Percentiles rank a stretch among this genome's conserved stretches.
phyloP scores from a whole-genome alignment of 352 stramenopile species.

The Pythium volutum region DNA sequence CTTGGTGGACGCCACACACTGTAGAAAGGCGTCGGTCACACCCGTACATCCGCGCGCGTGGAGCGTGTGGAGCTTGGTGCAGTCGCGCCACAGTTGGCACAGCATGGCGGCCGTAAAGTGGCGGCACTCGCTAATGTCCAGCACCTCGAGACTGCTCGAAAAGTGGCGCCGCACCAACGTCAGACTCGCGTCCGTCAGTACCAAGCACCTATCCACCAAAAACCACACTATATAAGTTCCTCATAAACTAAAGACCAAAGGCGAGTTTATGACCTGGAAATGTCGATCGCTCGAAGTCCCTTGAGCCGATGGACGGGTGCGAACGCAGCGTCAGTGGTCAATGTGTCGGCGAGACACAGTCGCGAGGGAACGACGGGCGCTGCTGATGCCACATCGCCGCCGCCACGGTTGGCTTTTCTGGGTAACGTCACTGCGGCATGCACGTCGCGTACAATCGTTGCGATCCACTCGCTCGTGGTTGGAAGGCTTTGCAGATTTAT shows the following conservation, averaged over 20 bases:
- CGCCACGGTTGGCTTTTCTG: neutral
- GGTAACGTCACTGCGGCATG: neutral
- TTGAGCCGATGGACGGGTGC: slow-evolving; percentile 23
- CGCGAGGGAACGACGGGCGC: neutral
- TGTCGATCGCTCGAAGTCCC: slow-evolving; percentile 21
- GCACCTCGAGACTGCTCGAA: slow-evolving; percentile 35
- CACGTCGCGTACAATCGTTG: slow-evolving; percentile 11
- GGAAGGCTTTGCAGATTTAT: slow-evolving; percentile 20
- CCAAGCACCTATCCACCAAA: slow-evolving; percentile 29
- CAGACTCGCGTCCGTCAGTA: slow-evolving; percentile 55
- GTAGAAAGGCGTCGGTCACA: slow-evolving; percentile 54
- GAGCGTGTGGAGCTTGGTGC: slow-evolving; percentile 44
- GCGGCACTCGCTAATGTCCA: slow-evolving; percentile 57
- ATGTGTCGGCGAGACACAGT: slow-evolving; percentile 15
- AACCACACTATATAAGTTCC: neutral
- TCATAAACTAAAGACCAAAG: too few relatives aligned
- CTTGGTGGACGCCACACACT: slow-evolving; percentile 52
- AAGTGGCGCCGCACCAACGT: slow-evolving; percentile 42
- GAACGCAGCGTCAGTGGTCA: slow-evolving; percentile 25
- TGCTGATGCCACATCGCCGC: neutral
- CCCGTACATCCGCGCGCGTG: slow-evolving; percentile 37
- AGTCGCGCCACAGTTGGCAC: slow-evolving; percentile 55
- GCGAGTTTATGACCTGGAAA: slow-evolving; percentile 32
- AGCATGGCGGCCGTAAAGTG: slow-evolving; percentile 55
- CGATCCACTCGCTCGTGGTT: slow-evolving; percentile 16